phyloP scores from a whole-genome alignment of 805 yeast species.

The Metschnikowia hibisci region DNA sequence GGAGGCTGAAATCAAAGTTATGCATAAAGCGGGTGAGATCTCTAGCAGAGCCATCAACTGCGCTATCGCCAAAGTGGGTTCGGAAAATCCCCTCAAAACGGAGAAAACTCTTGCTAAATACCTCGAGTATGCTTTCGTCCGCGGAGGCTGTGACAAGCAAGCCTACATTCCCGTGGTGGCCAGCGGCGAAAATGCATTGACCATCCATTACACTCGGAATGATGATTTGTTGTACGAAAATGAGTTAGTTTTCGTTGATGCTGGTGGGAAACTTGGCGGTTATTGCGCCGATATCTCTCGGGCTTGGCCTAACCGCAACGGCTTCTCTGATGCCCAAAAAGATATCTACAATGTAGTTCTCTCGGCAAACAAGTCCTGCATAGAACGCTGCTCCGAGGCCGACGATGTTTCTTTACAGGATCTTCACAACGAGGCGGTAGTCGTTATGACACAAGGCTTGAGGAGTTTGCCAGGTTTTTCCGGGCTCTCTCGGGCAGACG shows the following conservation, averaged over 20 bases:
- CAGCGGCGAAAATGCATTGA: slow-evolving; percentile 82
- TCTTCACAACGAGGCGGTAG: slow-evolving; percentile 67
- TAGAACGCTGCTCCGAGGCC: slow-evolving; percentile 58
- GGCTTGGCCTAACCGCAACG: slow-evolving; percentile 88
- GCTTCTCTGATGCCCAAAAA: slow-evolving; percentile 71
- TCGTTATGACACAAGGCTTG: slow-evolving; percentile 57
- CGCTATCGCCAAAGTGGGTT: slow-evolving; percentile 62
- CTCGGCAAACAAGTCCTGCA: slow-evolving; percentile 75
- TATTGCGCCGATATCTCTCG: slow-evolving; percentile 95
- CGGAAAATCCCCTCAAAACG: slow-evolving; percentile 45
- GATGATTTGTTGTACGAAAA: slow-evolving; percentile 74
- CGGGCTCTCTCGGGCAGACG: slow-evolving; percentile 47
- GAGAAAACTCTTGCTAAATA: slow-evolving; percentile 79
- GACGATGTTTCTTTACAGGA: slow-evolving; percentile 60
- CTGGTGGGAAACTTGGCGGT: slow-evolving; percentile 91
- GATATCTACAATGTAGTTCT: slow-evolving; percentile 88
- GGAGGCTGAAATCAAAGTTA: slow-evolving; percentile 65
- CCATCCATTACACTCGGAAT: slow-evolving; percentile 91
- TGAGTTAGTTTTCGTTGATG: slow-evolving; percentile 89
- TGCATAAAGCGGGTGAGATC: slow-evolving; percentile 79
- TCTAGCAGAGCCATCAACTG: slow-evolving; percentile 81
- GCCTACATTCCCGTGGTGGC: slow-evolving; percentile 98
- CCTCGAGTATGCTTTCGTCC: slow-evolving; percentile 75
- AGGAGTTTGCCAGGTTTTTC: slow-evolving; percentile 65
- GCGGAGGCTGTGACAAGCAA: slow-evolving; percentile 83